phyloP scores from a whole-genome alignment of 2,329 filamentous ascomycete genomes.

The Colletotrichum sp. region DNA sequence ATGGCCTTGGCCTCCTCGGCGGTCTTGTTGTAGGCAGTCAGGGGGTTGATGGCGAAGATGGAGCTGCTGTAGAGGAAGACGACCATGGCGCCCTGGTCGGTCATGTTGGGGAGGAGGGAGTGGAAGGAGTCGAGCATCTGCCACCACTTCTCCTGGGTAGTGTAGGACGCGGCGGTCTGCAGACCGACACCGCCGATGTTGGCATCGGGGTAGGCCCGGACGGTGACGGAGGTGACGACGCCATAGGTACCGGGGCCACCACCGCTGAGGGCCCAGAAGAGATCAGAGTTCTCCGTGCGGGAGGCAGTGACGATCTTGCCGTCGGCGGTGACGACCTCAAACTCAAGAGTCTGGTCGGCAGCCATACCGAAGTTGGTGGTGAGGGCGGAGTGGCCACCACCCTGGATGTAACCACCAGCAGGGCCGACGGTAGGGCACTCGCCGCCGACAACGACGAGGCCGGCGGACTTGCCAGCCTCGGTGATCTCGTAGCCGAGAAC shows the following conservation, averaged over 20 bases:
- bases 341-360: conserved; percentile 63
- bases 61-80: conserved; percentile 53
- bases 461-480: conserved; percentile 6
- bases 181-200: conserved; percentile 48
- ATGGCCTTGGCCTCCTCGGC: conserved; percentile 44
- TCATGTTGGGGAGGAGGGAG: conserved; percentile 45
- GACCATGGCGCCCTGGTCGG: conserved; percentile 53
- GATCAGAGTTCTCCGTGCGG: conserved; percentile 51
- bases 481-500: conserved; percentile 51
- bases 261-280: conserved; percentile 69
- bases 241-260: conserved; percentile 66
- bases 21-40: conserved; percentile 53
- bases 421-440: conserved; percentile 60
- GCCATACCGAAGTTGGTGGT: conserved; percentile 60
- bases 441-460: conserved; percentile 46
- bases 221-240: conserved; percentile 60
- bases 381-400: conserved; percentile 63
- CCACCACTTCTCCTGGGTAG: conserved; percentile 48
- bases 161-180: conserved; percentile 24
- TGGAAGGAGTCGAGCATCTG: conserved; percentile 49
- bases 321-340: conserved; percentile 57
- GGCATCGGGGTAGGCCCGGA: conserved; percentile 51
- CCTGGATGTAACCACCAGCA: conserved; percentile 64
- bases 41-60: conserved; percentile 50
- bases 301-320: conserved; percentile 55